Conservation (phyloP, 1,284 basidiomycete species). For the Puccinia sorghi region DNA sequence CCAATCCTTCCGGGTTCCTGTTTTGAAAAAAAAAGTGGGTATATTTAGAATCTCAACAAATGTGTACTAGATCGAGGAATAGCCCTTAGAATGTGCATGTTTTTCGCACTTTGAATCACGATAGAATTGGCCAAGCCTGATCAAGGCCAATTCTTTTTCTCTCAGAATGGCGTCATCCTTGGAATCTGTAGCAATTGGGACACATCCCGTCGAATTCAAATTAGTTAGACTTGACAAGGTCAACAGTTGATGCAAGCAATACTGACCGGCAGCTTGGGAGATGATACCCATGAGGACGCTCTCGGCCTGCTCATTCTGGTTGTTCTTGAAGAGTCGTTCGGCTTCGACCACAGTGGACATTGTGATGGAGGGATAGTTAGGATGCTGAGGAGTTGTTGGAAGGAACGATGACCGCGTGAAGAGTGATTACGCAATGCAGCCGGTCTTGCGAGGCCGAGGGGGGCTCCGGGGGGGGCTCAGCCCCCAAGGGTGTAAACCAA, state of each 20-base stretch:
- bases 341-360: conserved; percentile 18
- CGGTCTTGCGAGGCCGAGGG: neutral
- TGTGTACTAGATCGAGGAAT: neutral
- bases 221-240: neutral
- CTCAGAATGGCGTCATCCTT: conserved; percentile 67
- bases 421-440: neutral
- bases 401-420: neutral
- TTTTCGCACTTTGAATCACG: conserved; percentile 74
- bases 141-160: conserved; percentile 81
- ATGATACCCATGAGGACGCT: conserved; percentile 38
- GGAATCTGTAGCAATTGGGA: conserved; percentile 24
- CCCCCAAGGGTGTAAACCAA: neutral
- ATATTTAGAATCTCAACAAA: neutral
- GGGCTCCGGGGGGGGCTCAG: neutral
- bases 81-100: neutral
- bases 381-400: neutral
- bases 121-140: conserved; percentile 84
- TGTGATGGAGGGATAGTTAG: neutral
- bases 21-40: neutral
- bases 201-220: neutral
- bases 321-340: conserved; percentile 34
- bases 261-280: conserved; percentile 38
- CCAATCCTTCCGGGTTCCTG: conserved; percentile 81
- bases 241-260: neutral
- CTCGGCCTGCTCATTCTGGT: conserved; percentile 13